Evolutionary conservation across 208 protist genomes (phyloP).

Genomic region (Angomonas desouzai): DNA sequence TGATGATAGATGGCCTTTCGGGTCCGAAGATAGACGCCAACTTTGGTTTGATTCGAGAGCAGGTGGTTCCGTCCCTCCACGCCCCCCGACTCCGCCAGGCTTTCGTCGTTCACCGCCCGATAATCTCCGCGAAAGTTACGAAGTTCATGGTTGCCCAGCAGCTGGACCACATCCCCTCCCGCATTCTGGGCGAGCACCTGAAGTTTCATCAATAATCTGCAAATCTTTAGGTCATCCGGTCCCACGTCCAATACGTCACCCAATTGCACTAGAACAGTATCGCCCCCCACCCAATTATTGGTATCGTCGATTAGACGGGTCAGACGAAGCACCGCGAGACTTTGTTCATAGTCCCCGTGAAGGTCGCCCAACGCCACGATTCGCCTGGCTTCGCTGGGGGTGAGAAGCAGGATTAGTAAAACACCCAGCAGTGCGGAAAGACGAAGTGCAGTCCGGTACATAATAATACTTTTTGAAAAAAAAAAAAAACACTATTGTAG

Average conservation of each 20-base stretch:
- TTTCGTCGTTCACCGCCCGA: conserved; percentile 56
- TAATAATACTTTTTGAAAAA: not conserved
- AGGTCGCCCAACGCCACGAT: conserved; percentile 82
- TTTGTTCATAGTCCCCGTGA: conserved; percentile 87
- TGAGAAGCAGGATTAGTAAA: not conserved
- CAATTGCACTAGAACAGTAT: conserved; percentile 81
- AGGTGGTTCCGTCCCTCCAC: conserved; percentile 42
- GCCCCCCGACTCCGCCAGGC: conserved; percentile 52
- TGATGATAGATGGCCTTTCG: conserved; percentile 73
- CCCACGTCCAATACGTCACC: conserved; percentile 92
- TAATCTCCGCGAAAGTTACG: conserved; percentile 86
- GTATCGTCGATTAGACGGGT: conserved; percentile 61
- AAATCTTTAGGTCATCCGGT: conserved; percentile 73
- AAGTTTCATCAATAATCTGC: conserved; percentile 77
- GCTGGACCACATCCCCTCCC: conserved; percentile 77
- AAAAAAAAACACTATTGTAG: not conserved
- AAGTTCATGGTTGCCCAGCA: conserved; percentile 92
- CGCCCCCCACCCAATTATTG: conserved; percentile 75
- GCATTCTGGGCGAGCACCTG: conserved; percentile 47
- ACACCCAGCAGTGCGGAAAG: not conserved
- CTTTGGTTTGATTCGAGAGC: conserved; percentile 59
- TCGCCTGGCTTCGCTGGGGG: conserved; percentile 31
- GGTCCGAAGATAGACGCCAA: conserved; percentile 76
- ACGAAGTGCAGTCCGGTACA: not conserved
- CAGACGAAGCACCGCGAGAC: conserved; percentile 54